Evolutionary conservation across 208 protist genomes (phyloP).

Genomic region (Acanthamoeba castellanii): DNA sequence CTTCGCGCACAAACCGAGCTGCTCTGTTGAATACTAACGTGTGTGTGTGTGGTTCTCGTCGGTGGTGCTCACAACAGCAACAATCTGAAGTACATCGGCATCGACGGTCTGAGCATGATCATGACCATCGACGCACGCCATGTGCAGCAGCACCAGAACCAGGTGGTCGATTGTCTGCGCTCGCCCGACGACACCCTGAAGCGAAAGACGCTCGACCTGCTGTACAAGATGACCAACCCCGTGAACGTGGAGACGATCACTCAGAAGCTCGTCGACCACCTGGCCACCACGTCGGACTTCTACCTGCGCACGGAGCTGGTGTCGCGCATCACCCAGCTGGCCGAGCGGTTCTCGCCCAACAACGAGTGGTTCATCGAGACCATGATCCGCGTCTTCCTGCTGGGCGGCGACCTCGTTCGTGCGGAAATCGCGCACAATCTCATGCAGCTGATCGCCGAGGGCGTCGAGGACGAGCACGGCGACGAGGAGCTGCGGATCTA

Average conservation of each 20-base stretch:
- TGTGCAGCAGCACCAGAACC: constrained; percentile 93
- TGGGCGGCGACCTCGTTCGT: constrained; percentile 90
- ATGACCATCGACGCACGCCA: constrained; percentile 93
- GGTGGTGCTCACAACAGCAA: constrained; percentile 86
- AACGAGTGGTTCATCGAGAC: constrained; percentile 92
- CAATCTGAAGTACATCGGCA: constrained; percentile 96
- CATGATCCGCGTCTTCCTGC: constrained; percentile 94
- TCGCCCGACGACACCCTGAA: constrained; percentile 95
- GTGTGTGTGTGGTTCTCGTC: constrained; percentile 88
- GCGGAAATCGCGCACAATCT: constrained; percentile 92
- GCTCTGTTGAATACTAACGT: neutral
- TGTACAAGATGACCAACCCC: constrained; percentile 96
- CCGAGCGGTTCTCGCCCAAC: constrained; percentile 90
- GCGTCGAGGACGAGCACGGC: constrained; percentile 86
- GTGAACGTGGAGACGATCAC: constrained; percentile 94
- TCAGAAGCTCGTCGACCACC: constrained; percentile 92
- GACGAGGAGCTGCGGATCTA: constrained; percentile 90
- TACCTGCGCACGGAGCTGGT: constrained; percentile 91
- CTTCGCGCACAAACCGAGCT: neutral
- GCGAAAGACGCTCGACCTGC: constrained; percentile 94
- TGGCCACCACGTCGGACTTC: constrained; percentile 87
- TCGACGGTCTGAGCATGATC: constrained; percentile 94
- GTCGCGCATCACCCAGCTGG: constrained; percentile 90
- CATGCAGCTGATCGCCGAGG: constrained; percentile 95
- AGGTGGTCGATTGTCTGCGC: constrained; percentile 96